Evolutionary conservation across 345 rosid genomes (phyloP).

Genomic region (Euclidium syriacum): DNA sequence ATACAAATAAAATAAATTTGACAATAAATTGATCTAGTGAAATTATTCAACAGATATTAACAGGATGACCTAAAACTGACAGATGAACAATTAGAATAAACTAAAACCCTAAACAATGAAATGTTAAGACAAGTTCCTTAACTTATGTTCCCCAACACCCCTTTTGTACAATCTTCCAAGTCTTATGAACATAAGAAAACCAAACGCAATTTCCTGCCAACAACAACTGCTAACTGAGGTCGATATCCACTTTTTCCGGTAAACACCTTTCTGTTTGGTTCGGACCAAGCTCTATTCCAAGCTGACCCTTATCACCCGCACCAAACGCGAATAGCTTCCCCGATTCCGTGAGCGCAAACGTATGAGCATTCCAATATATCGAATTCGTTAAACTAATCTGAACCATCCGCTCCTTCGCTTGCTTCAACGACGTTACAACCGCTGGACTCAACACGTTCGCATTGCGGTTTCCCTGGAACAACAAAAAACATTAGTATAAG

Average conservation of each 20-base stretch:
- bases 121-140: slow-evolving; percentile 31
- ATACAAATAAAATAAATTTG: background rate
- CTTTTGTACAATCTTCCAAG: slow-evolving; percentile 25
- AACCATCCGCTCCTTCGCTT: slow-evolving; percentile 63
- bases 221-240: slow-evolving; percentile 48
- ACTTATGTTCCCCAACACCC: slow-evolving; percentile 9
- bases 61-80: slow-evolving; percentile 11
- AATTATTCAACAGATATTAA: slow-evolving; percentile 13
- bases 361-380: slow-evolving; percentile 91
- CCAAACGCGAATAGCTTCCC: slow-evolving; percentile 93
- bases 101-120: slow-evolving; percentile 16
- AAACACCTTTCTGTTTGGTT: slow-evolving; percentile 75
- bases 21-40: slow-evolving; percentile 13
- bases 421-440: slow-evolving; percentile 71
- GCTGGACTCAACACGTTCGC: slow-evolving; percentile 75
- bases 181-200: slow-evolving; percentile 13
- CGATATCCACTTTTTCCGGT: slow-evolving; percentile 64
- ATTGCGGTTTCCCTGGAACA: slow-evolving; percentile 53
- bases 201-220: slow-evolving; percentile 11
- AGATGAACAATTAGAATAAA: slow-evolving; percentile 21
- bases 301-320: slow-evolving; percentile 98
- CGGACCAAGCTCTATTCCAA: slow-evolving; percentile 64
- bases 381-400: slow-evolving; percentile 94
- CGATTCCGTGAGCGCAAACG: slow-evolving; percentile 80
- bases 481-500: background rate